A percentile compares a stretch with the other conserved stretches of the same genome.
Evolutionary conservation across 331 rosid species (phyloP).

Genomic region (Prunus yedoensis): DNA sequence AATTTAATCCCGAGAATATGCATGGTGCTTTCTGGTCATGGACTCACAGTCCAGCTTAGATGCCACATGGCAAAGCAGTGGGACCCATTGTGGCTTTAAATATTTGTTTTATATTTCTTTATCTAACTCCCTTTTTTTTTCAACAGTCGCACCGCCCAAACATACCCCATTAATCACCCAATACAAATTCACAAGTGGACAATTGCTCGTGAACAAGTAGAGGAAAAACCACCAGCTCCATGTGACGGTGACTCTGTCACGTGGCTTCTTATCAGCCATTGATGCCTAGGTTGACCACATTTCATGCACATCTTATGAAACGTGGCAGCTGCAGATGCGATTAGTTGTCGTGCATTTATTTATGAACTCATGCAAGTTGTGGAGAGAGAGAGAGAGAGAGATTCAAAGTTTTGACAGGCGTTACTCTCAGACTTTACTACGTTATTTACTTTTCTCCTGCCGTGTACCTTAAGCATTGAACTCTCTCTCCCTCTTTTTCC

Average conservation of each 20-base stretch:
- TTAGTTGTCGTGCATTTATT: neutral
- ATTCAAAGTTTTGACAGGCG: slow-evolving; percentile 33
- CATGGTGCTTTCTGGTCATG: slow-evolving; percentile 3
- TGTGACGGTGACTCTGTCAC: slow-evolving; percentile 31
- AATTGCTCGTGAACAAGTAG: slow-evolving; percentile 12
- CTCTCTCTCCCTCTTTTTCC: neutral
- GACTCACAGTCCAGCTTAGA: slow-evolving; percentile 12
- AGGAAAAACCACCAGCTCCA: slow-evolving; percentile 14
- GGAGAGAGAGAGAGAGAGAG: neutral
- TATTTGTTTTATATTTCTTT: neutral
- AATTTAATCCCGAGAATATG: slow-evolving; percentile 11
- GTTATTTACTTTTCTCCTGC: slow-evolving; percentile 21
- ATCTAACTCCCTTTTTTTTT: slow-evolving; percentile 5
- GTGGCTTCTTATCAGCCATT: slow-evolving; percentile 37
- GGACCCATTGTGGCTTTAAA: neutral
- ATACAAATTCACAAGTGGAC: slow-evolving; percentile 27
- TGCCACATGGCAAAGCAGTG: slow-evolving; percentile 37
- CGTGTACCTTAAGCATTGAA: slow-evolving; percentile 45
- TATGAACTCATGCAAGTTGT: neutral
- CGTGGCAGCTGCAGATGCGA: slow-evolving; percentile 36
- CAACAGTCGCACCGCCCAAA: slow-evolving; percentile 43
- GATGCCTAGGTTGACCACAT: slow-evolving; percentile 10
- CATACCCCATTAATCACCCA: slow-evolving; percentile 15
- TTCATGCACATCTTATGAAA: neutral
- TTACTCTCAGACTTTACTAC: slow-evolving; percentile 26